Base-by-base conservation (phyloP, 768 basidiomycete genomes). In the Russula sp. region DNA sequence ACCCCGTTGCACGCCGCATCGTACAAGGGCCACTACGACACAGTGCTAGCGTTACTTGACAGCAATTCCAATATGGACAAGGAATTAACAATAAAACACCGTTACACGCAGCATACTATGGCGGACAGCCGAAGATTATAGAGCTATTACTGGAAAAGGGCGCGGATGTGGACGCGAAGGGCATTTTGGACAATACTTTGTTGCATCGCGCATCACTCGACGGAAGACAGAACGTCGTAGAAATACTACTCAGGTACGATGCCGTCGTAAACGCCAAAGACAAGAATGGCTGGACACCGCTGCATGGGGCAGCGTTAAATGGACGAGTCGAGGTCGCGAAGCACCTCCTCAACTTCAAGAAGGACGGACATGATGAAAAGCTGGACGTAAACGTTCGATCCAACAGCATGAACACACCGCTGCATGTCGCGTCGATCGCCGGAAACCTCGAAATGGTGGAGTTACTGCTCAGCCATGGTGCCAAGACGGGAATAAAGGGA, bases 1-100 rank as follows among this genome's bases (percentile, higher is more conserved):
- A n/a, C 44, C 7, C 57, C 44, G 4, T 32, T 57, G 42, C 57
- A 57, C 20, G 57, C 30, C 13, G 57, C 57, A n/a, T 57, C 57
- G 8, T 48, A 16, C 28, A 57, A 13, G n/a, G 57, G 57, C 8
- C 44, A 46, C n/a, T 5, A 20, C n/a, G 30, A n/a, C 0, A 13
- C 14, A 9, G 30, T 32, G n/a, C 57, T 6, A 14, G 42, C n/a
- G 20, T 54, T 54, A 54, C 20, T 48, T n/a, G 20, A 42, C 2
- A 2, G 2, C 7, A 42, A 28, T 4, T 5, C 18, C 24, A 28
- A 57, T 4, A 0, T 34, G 34, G 10, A 57, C 13, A 22, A 4
- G 18, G 22, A 11, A 22, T 5, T 6, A n/a, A 5, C 4, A 20
- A 22, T 24, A 36, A 24, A 36, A 24, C n/a, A 13, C 53, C 53